These are phyloP conservation scores for Aegilops bicornis DNA, from an alignment of 176 grass and related monocot genomes.

Conservation along the genomic window DNA sequence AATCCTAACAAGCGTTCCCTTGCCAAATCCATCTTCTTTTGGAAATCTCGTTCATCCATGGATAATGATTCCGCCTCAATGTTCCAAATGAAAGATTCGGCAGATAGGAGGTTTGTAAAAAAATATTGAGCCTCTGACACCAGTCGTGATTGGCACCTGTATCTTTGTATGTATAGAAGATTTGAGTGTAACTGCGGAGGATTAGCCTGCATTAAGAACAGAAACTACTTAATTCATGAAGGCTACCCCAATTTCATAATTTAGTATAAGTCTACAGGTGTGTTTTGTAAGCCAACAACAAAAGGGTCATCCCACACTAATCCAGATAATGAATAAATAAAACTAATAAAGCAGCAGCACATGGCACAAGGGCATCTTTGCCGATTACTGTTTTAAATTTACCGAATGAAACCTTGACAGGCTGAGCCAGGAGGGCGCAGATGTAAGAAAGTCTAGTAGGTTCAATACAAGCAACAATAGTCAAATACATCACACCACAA, in stretches of 20 bases:
- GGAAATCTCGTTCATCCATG: conserved; percentile 83
- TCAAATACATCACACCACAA: neutral
- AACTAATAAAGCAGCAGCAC: neutral
- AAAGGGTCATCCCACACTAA: conserved; percentile 3
- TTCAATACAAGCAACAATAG: too few species aligned
- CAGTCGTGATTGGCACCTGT: conserved; percentile 74
- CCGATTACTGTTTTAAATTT: neutral
- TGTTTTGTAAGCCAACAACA: neutral
- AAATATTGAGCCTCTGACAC: conserved; percentile 92
- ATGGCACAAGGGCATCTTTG: neutral
- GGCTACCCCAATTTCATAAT: neutral
- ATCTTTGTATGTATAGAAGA: conserved; percentile 89
- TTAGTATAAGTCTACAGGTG: neutral
- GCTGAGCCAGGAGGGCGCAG: neutral
- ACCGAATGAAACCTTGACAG: neutral
- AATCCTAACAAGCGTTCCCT: conserved; percentile 61
- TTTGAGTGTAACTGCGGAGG: conserved; percentile 96
- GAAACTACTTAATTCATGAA: neutral
- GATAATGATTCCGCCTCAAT: conserved; percentile 86
- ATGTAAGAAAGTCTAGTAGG: neutral
- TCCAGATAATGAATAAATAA: neutral
- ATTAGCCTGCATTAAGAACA: conserved; percentile 75
- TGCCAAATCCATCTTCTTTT: conserved; percentile 89
- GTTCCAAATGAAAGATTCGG: conserved; percentile 97
- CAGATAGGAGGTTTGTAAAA: conserved; percentile 95